Percentiles rank a stretch among this genome's conserved stretches.
Conservation (phyloP, 2,329 filamentous ascomycete genomes). For the Claviceps arundinis region DNA sequence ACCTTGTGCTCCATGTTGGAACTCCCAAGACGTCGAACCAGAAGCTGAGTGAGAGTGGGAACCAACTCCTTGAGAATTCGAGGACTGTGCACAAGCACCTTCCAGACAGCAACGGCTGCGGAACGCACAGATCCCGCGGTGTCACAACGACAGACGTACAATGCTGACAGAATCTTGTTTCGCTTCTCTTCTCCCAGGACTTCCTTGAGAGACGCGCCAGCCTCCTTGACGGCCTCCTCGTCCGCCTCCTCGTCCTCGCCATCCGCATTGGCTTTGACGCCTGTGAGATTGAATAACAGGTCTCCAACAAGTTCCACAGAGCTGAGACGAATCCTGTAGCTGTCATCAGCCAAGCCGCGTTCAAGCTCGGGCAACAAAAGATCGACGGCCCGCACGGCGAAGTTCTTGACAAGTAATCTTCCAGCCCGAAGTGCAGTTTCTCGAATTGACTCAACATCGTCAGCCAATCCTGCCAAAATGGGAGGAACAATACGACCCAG, state of each 20-base stretch:
- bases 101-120: conserved; percentile 89
- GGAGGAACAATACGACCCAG: conserved; percentile 90
- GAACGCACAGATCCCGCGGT: conserved; percentile 83
- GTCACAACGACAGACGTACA: conserved; percentile 96
- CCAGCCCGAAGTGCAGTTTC: conserved; percentile 93
- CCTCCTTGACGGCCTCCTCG: conserved; percentile 63
- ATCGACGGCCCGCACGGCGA: conserved; percentile 88
- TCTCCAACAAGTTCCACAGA: conserved; percentile 97
- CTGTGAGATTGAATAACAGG: conserved; percentile 91
- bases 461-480: conserved; percentile 84
- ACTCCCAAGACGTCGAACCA: conserved; percentile 86
- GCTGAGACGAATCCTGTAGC: conserved; percentile 91
- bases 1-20: conserved; percentile 98
- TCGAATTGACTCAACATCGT: conserved; percentile 91
- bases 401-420: conserved; percentile 93
- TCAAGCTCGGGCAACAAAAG: conserved; percentile 88
- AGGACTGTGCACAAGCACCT: conserved; percentile 84
- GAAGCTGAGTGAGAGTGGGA: conserved; percentile 84
- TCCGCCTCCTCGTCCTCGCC: conserved; percentile 60
- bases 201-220: conserved; percentile 84
- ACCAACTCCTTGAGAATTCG: conserved; percentile 89
- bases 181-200: conserved; percentile 90
- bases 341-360: conserved; percentile 92
- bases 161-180: conserved; percentile 90
- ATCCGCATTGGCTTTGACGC: conserved; percentile 69